Evolutionary conservation across 768 basidiomycete genomes (phyloP).

Genomic region (Amanita exitialis): DNA sequence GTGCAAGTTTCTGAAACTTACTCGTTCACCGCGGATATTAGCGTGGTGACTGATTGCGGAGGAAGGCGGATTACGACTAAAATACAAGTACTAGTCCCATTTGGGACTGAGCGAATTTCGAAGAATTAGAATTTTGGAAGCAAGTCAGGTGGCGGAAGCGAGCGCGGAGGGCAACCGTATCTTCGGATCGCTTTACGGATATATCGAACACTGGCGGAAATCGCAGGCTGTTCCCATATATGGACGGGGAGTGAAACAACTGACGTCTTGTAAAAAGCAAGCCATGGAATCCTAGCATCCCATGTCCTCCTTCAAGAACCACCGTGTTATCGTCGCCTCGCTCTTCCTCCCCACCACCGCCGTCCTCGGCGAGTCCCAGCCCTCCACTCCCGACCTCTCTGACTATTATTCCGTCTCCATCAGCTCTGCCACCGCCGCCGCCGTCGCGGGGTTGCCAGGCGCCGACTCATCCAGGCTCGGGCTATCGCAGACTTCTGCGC

Average conservation of each 20-base stretch:
- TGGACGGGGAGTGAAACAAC: slow-evolving; percentile 3
- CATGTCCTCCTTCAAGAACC: slow-evolving; percentile 67
- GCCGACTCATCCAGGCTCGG: slow-evolving; percentile 8
- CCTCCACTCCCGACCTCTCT: slow-evolving; percentile 36
- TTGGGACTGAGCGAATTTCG: too few species aligned
- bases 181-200: background rate
- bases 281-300: background rate
- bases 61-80: too few species aligned
- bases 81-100: too few species aligned
- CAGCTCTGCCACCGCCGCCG: slow-evolving; percentile 9
- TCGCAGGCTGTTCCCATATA: background rate
- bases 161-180: too few species aligned
- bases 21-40: background rate
- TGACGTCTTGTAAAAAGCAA: background rate
- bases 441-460: too few species aligned
- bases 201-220: slow-evolving; percentile 1
- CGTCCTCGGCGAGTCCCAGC: slow-evolving; percentile 47
- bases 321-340: slow-evolving; percentile 73
- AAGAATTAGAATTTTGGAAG: too few species aligned
- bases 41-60: background rate
- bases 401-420: slow-evolving; percentile 8
- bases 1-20: too few species aligned
- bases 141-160: too few species aligned
- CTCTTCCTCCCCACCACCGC: slow-evolving; percentile 75
- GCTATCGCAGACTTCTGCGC: background rate